Conservation (phyloP, 177 flowering plant genomes). For the Vitis hybrid region DNA sequence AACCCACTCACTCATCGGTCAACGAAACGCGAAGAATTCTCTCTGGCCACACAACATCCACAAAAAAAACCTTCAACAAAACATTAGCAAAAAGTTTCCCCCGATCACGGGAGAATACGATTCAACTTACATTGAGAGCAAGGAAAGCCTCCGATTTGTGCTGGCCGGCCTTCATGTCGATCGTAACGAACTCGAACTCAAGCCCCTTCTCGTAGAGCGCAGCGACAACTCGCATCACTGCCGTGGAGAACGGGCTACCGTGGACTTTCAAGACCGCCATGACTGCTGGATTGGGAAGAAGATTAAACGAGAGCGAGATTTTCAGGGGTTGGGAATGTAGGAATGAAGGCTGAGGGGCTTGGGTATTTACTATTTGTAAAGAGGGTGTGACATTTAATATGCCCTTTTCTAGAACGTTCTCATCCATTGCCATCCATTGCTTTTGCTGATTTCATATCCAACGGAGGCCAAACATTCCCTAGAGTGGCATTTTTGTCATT, state of each 20-base stretch:
- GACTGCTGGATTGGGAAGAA: not conserved
- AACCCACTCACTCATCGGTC: too few species aligned
- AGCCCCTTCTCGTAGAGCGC: conserved; percentile 40
- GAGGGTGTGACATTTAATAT: too few species aligned
- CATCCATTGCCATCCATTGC: too few species aligned
- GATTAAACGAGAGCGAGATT: not conserved
- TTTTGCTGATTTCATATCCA: too few species aligned
- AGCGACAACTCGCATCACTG: conserved; percentile 24
- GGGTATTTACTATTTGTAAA: not conserved
- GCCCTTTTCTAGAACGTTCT: too few species aligned
- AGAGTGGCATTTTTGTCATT: too few species aligned
- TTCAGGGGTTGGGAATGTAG: not conserved
- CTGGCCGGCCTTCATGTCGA: conserved; percentile 31
- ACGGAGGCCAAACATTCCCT: too few species aligned
- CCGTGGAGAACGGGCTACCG: conserved; percentile 28
- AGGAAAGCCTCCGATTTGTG: conserved; percentile 31
- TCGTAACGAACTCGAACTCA: conserved; percentile 39
- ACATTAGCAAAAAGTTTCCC: not conserved
- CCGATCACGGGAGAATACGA: not conserved
- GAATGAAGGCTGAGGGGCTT: not conserved
- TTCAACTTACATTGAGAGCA: conserved; percentile 29
- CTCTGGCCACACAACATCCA: too few species aligned
- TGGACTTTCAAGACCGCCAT: conserved; percentile 35
- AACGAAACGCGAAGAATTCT: too few species aligned
- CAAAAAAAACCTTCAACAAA: not conserved